Evolutionary conservation across 2,329 filamentous ascomycete genomes (phyloP).

Genomic region (Penicillium janthinellum): DNA sequence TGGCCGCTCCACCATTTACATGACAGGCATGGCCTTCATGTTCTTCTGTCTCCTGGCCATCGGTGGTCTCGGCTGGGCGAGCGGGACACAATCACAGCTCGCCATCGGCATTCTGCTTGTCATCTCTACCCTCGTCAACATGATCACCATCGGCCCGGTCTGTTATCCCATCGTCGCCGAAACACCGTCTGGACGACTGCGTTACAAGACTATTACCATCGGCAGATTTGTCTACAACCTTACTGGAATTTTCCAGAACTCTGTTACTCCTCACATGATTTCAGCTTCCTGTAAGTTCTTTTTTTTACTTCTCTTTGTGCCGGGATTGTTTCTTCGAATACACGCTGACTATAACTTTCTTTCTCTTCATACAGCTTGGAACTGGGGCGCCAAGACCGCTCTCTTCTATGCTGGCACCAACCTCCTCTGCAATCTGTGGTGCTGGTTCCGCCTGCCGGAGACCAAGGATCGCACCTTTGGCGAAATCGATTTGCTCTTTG

Average conservation of each 20-base stretch:
- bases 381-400: slow-evolving; percentile 41
- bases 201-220: slow-evolving; percentile 48
- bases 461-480: slow-evolving; percentile 41
- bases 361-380: slow-evolving; percentile 29
- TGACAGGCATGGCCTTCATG: slow-evolving; percentile 44
- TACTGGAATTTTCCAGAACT: slow-evolving; percentile 48
- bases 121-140: slow-evolving; percentile 57
- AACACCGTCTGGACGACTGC: slow-evolving; percentile 56
- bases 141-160: slow-evolving; percentile 56
- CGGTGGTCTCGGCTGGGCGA: slow-evolving; percentile 22
- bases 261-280: slow-evolving; percentile 27
- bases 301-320: background rate
- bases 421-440: slow-evolving; percentile 31
- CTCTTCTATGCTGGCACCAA: slow-evolving; percentile 44
- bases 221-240: slow-evolving; percentile 55
- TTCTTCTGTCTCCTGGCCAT: slow-evolving; percentile 42
- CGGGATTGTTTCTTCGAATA: background rate
- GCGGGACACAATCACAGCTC: slow-evolving; percentile 8
- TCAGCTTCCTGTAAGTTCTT: background rate
- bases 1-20: slow-evolving; percentile 47
- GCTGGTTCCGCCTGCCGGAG: slow-evolving; percentile 43
- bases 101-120: slow-evolving; percentile 50
- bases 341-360: slow-evolving; percentile 18
- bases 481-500: slow-evolving; percentile 47
- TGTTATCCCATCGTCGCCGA: slow-evolving; percentile 58